Evolutionary conservation across 2,329 filamentous ascomycete genomes (phyloP), one percentile per base, ranked within the genome.

Genomic region (Colletotrichum echinochloae): DNA sequence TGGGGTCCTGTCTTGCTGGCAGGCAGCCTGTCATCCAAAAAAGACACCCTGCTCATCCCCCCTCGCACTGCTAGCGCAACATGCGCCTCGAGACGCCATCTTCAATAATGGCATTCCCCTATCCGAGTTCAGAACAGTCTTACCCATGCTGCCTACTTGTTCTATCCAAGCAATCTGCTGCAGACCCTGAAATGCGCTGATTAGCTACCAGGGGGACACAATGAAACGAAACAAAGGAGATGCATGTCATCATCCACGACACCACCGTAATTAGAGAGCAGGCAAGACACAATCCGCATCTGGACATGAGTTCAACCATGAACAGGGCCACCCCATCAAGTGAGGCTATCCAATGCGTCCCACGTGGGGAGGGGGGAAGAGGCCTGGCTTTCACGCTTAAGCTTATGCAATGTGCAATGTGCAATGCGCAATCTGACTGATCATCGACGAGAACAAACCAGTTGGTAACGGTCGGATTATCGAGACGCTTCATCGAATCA

Each of bases 281-380:
- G 49, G 37, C 26, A 39, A 23, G 30, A 49, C 30, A 54, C 39
- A 62, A 41, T 57, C 39, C 65, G 41, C 35, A 64, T 56, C n/a
- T 56, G 41, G 23, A 59, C 52, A 44, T 44, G 60, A 56, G 35
- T 48, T 67, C 33, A 16, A 28, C 35, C 46, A 41, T 8, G 51
- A 60, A 66, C 66, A 66, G 66, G 66, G 51, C 66, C 66, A 66
- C 55, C 33, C 44, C 55, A 61, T 70, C 66, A 66, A 66, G 66
- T 70, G 63, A 66, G 63, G 66, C 66, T 70, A 62, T 35, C 66
- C 20, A 41, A 44, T 66, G 55, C 56, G 66, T 70, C 62, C 66
- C 66, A 70, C 66, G 66, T 70, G 66, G 66, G 61, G 61, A 41
- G 35, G 51, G 20, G n/a, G 63, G 51, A 14, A 12, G 63, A 7